Evolutionary conservation across 768 basidiomycete species (phyloP), one percentile per base, ranked within the genome.

Genomic region (Calocera viscosa): DNA sequence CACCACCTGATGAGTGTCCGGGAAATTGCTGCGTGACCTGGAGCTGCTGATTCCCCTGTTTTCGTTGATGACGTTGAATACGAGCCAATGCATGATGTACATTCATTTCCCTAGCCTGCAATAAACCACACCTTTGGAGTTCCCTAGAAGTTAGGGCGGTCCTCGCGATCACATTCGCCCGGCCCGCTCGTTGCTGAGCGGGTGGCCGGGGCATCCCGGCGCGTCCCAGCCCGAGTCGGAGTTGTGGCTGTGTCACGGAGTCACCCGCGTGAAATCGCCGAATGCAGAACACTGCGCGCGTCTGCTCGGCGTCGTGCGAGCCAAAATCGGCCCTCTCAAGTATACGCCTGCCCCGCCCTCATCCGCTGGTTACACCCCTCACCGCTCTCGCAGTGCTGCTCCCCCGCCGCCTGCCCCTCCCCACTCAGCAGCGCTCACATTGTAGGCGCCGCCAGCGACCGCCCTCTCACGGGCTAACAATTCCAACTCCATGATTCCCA

Each of bases 401-500:
- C 19, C 11, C 10, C 39, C 10, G 39, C 19, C 39, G 39, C 19
- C 39, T 40, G 39, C 39, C 11, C 22, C 49, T 14, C 49, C 14
- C 49, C 49, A 26, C 49, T 49, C 49, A 14, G 10, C 24, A 14
- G 24, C 49, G 22, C 49, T 24, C 14, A 16, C 24, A 16, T 26
- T 49, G 49, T 49, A 49, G 49, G 14, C 49, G 24, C 12, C 49
- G 10, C 12, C 24, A 16, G 39, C 12, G 49, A 16, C 24, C 22
- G 10, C 14, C 14, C 49, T n/a, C 49, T 14, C 49, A 49, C 14
- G 24, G 24, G 49, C 24, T 26, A 8, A 26, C 49, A 14, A 26
- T 49, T n/a, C 14, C 32, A 22, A 28, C 68, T 24, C 11, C 26
- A 92, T 92, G 90, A 78, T 93, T 73, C 90, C 90, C 64, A 90